phyloP scores from a whole-genome alignment of 2,329 filamentous ascomycete genomes.

The Fusarium siculi region DNA sequence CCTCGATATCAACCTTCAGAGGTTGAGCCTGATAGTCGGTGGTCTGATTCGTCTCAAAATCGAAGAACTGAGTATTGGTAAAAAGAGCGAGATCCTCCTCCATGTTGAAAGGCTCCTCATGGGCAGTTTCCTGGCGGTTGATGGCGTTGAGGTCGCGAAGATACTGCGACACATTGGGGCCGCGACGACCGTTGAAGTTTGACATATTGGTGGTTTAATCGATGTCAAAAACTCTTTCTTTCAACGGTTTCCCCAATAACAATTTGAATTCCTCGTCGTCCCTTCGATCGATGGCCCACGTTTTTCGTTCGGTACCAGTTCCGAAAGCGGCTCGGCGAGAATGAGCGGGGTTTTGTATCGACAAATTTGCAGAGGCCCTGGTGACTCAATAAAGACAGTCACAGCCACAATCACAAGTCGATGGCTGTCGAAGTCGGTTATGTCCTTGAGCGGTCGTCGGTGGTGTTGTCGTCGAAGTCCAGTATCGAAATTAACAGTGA shows the following conservation, averaged over 20 bases:
- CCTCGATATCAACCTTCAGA: slow-evolving; percentile 55
- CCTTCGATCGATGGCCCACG: slow-evolving; percentile 9
- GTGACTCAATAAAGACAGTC: slow-evolving; percentile 21
- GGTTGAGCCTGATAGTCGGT: slow-evolving; percentile 65
- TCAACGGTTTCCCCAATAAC: neutral
- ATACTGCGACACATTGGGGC: slow-evolving; percentile 90
- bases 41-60: slow-evolving; percentile 75
- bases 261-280: slow-evolving; percentile 18
- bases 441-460: slow-evolving; percentile 12
- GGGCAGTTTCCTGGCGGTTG: slow-evolving; percentile 66
- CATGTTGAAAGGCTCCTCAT: slow-evolving; percentile 69
- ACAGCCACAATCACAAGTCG: slow-evolving; percentile 7
- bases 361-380: slow-evolving; percentile 34
- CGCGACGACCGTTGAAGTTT: slow-evolving; percentile 79
- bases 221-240: neutral
- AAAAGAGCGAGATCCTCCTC: slow-evolving; percentile 82
- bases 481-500: slow-evolving; percentile 9
- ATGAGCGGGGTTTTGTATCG: slow-evolving; percentile 43
- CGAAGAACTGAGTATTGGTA: slow-evolving; percentile 84
- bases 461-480: slow-evolving; percentile 13
- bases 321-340: slow-evolving; percentile 26
- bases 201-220: slow-evolving; percentile 64
- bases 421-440: neutral
- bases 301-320: neutral
- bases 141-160: slow-evolving; percentile 85